phyloP scores from a whole-genome alignment of 352 stramenopile species.

The Pythium pectinolyticum region DNA sequence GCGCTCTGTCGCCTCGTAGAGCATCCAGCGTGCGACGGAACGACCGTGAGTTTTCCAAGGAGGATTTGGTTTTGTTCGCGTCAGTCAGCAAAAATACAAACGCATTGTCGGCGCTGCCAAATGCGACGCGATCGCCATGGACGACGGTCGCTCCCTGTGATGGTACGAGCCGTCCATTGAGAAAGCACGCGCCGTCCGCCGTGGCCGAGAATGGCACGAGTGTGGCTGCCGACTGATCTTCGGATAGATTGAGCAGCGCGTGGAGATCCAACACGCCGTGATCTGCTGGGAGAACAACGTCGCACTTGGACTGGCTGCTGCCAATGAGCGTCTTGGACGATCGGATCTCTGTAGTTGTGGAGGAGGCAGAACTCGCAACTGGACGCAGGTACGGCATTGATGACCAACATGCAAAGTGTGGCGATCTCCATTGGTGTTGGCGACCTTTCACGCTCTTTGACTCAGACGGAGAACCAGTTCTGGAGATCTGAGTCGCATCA shows the following conservation, averaged over 20 bases:
- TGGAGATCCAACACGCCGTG: slow-evolving; percentile 54
- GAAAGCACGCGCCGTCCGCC: slow-evolving; percentile 38
- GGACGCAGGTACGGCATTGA: slow-evolving; percentile 49
- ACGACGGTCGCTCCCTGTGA: slow-evolving; percentile 44
- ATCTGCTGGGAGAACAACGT: slow-evolving; percentile 45
- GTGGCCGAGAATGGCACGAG: slow-evolving; percentile 55
- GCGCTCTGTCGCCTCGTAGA: slow-evolving; percentile 41
- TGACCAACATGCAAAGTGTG: background rate
- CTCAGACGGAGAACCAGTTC: slow-evolving; percentile 3
- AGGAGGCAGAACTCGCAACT: background rate
- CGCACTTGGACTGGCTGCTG: slow-evolving; percentile 42
- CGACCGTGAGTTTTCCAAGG: slow-evolving; percentile 20
- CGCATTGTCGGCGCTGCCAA: slow-evolving; percentile 40
- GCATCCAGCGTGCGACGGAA: slow-evolving; percentile 53
- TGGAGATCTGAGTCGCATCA: background rate
- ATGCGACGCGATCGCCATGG: slow-evolving; percentile 61
- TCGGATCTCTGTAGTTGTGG: slow-evolving; percentile 35
- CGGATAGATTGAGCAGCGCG: slow-evolving; percentile 49
- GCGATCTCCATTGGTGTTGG: background rate
- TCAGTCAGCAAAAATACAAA: slow-evolving; percentile 57
- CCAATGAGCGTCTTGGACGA: slow-evolving; percentile 71
- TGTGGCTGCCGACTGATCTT: slow-evolving; percentile 36
- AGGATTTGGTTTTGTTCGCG: background rate
- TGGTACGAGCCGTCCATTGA: slow-evolving; percentile 49
- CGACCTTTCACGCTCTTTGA: slow-evolving; percentile 16